Conservation (phyloP, 2,329 filamentous ascomycete species). For the Conoideocrella luteorostrata region DNA sequence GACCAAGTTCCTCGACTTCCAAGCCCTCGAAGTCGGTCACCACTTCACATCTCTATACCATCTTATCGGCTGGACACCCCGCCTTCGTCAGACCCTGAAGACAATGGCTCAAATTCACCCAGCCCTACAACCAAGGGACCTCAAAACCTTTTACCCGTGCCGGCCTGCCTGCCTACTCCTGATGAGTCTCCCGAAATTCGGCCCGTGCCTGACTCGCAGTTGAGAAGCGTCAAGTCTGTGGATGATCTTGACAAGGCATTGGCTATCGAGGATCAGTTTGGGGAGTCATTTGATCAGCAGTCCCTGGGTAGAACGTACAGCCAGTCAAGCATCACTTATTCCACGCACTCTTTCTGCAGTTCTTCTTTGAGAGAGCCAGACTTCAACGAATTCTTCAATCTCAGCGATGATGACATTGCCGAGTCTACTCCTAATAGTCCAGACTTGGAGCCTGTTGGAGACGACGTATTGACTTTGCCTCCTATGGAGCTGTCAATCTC, state of each 20-base stretch:
- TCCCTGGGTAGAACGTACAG: slow-evolving; percentile 21
- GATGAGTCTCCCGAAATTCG: slow-evolving; percentile 24
- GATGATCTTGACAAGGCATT: slow-evolving; percentile 22
- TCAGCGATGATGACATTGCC: slow-evolving; percentile 53
- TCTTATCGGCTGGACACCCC: slow-evolving; percentile 23
- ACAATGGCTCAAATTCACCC: slow-evolving; percentile 10
- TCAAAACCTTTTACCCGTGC: slow-evolving; percentile 10
- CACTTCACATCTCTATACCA: slow-evolving; percentile 15
- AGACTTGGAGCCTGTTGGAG: slow-evolving; percentile 5
- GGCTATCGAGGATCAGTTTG: slow-evolving; percentile 21
- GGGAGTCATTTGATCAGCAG: slow-evolving; percentile 17
- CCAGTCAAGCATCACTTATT: slow-evolving; percentile 24
- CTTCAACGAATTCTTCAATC: slow-evolving; percentile 45
- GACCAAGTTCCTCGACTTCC: slow-evolving; percentile 18
- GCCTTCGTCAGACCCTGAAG: slow-evolving; percentile 24
- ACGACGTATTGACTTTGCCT: slow-evolving; percentile 9
- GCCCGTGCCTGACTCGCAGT: slow-evolving; percentile 17
- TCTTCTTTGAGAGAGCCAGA: slow-evolving; percentile 43
- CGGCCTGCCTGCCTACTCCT: slow-evolving; percentile 22
- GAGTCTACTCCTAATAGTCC: slow-evolving; percentile 29
- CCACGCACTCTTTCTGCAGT: slow-evolving; percentile 23
- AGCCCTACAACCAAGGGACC: slow-evolving; percentile 12
- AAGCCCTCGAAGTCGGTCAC: slow-evolving; percentile 20
- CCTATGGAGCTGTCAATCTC: slow-evolving; percentile 17
- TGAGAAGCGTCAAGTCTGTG: slow-evolving; percentile 21